phyloP scores from a whole-genome alignment of 1,284 basidiomycete genomes.

The Sanguinoderma infundibulare region DNA sequence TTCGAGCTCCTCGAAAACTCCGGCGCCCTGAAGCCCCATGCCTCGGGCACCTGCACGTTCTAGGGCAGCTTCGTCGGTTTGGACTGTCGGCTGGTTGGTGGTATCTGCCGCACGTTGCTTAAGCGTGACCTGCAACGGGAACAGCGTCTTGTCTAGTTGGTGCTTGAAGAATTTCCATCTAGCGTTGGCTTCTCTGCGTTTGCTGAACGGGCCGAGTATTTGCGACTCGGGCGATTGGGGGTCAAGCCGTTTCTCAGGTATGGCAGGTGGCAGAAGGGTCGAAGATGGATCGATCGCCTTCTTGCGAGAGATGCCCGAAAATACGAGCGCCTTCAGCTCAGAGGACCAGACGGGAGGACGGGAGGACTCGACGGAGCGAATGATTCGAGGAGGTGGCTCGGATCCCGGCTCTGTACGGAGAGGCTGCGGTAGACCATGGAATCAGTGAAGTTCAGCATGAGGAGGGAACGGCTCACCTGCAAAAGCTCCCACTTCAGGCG shows the following conservation, averaged over 20 bases:
- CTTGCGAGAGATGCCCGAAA: constrained; percentile 51
- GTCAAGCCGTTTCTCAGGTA: constrained; percentile 57
- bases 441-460: not conserved
- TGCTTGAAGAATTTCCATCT: constrained; percentile 66
- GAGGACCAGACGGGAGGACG: constrained; percentile 67
- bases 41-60: constrained; percentile 34
- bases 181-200: constrained; percentile 72
- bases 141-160: constrained; percentile 58
- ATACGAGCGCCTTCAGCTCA: constrained; percentile 64
- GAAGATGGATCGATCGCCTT: constrained; percentile 45
- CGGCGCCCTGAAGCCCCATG: constrained; percentile 49
- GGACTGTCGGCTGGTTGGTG: constrained; percentile 1
- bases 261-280: constrained; percentile 53
- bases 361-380: constrained; percentile 54
- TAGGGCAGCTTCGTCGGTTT: constrained; percentile 22
- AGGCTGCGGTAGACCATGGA: constrained; percentile 44
- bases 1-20: constrained; percentile 53
- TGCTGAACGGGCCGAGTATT: constrained; percentile 68
- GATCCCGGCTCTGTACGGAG: constrained; percentile 51
- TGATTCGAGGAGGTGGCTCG: constrained; percentile 49
- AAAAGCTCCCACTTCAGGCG: constrained; percentile 70
- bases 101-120: constrained; percentile 11
- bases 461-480: constrained; percentile 43
- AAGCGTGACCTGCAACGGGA: constrained; percentile 58
- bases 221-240: constrained; percentile 61